Base-by-base conservation (phyloP, 495 filamentous ascomycete species). In the Lophium mytilinum region DNA sequence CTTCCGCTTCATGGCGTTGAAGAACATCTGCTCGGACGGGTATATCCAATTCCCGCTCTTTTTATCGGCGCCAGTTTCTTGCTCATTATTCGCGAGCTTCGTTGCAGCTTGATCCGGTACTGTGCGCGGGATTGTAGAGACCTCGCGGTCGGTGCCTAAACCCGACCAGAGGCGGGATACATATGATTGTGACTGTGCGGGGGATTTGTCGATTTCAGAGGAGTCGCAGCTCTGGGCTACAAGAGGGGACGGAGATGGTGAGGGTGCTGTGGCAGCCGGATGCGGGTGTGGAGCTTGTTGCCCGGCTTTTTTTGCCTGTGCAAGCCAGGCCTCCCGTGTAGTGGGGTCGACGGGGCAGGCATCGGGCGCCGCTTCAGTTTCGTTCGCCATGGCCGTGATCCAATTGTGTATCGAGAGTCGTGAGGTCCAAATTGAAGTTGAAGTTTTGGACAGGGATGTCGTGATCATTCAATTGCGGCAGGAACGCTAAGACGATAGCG, bases 1-100 rank as follows among this genome's bases (percentile, higher is more conserved):
- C 64, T 97, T 97, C 66, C 91, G 83, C 78, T 84, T 82, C 81
- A 98, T 87, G 10, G 93, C 91, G 19, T 91, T 84, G 75, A 96
- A 96, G 74, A 98, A 98, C 78, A 93, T 90, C 56, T 85, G 80
- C 67, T 98, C 94, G 0, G 88, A 94, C 0, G 93, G 93, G 73
- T 98, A 98, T 47, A 98, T 84, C 93, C 94, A 98, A 68, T 95
- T 92, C 14, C 90, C 90, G 2, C 76, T 76, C 15, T 73, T 68
- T 36, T 73, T 64, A 58, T 89, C 85, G 47, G 73, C 72, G 30
- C 84, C 82, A 50, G 86, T 88, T 58, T 91, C 89, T 15, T 75
- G 64, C 71, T 91, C 86, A 49, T 80, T 77, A 72, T 91, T 68
- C 57, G 65, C 61, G 55, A 54, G 62, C 62, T 55, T 52, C 43